Evolutionary conservation across 805 yeast species (phyloP), one percentile per base, ranked within the genome.

Genomic region (Lipomyces oligophaga): DNA sequence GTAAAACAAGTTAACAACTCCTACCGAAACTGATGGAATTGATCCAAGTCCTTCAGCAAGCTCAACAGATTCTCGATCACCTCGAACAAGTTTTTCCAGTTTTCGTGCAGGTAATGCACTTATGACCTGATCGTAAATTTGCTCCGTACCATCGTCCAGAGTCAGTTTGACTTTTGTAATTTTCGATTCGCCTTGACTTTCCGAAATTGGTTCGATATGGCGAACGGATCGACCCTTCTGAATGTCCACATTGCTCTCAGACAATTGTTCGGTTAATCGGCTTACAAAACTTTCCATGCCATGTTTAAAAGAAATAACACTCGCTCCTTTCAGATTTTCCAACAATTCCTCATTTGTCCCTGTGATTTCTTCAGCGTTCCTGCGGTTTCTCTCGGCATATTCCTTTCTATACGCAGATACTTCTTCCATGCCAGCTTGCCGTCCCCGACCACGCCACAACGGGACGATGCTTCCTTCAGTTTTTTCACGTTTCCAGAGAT

Each of bases 1-100:
- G 37, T 80, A 63, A 64, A 74, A 84, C 27, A 84, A 70, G 58
- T 93, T 89, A 19, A 81, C 84, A 44, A 90, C 72, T 19, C 80
- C 74, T 15, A 93, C 74, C n/a, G 70, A 68, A 21, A 70, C 67
- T 31, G 34, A 85, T 65, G 64, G 79, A 81, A 60, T 81, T 80
- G 57, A 22, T 15, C 30, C 26, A 16, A 58, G 32, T 16, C 13
- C 7, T 8, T 37, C 38, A n/a, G 35, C 21, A 4, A 41, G 32
- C n/a, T 16, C 38, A n/a, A n/a, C 31, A 10, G 37, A 22, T 15
- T 24, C 42, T 11, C n/a, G n/a, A n/a, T n/a, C n/a, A 7, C 34
- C 8, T 7, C 19, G 13, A 11, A 41, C 32, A 5, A 45, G 25
- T 11, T 28, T 34, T 7, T 47, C 44, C 25, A 54, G 43, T n/a